Evolutionary conservation across 2,329 filamentous ascomycete species (phyloP).

Genomic region (Purpureocillium takamizusanense): DNA sequence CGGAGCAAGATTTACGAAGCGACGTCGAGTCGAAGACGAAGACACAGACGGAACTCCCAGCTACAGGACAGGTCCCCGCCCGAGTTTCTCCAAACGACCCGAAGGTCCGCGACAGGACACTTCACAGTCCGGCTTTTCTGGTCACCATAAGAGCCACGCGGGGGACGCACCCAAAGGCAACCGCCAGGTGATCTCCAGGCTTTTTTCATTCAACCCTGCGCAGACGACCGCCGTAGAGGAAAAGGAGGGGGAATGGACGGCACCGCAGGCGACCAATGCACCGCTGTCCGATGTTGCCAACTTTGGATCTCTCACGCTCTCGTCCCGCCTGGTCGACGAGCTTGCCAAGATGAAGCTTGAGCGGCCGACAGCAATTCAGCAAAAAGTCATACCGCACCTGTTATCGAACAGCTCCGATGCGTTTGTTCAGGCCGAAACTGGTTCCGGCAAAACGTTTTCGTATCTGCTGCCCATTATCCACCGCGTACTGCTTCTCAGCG

Average conservation of each 20-base stretch:
- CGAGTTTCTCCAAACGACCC: not conserved
- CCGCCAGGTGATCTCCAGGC: constrained; percentile 70
- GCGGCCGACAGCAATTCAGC: constrained; percentile 90
- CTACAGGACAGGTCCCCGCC: not conserved
- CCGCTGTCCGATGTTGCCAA: constrained; percentile 78
- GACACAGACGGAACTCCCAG: constrained; percentile 7
- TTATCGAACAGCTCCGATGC: constrained; percentile 77
- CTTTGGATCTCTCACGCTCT: constrained; percentile 80
- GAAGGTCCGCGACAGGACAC: constrained; percentile 4
- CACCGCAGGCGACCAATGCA: constrained; percentile 76
- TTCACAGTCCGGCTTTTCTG: constrained; percentile 6
- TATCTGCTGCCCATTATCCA: constrained; percentile 91
- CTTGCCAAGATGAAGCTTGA: constrained; percentile 82
- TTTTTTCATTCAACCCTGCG: constrained; percentile 84
- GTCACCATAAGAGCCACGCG: constrained; percentile 13
- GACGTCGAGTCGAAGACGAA: constrained; percentile 29
- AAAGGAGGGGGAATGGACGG: constrained; percentile 38
- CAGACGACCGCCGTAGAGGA: constrained; percentile 55
- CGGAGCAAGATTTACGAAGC: constrained; percentile 31
- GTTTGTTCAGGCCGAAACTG: constrained; percentile 94
- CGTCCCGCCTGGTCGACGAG: constrained; percentile 70
- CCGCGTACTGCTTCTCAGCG: constrained; percentile 69
- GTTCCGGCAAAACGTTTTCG: constrained; percentile 94
- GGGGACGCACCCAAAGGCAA: constrained; percentile 12
- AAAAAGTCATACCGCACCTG: constrained; percentile 74